Evolutionary conservation across 1,284 basidiomycete genomes (phyloP), one percentile per base, ranked within the genome.

Genomic region (Mrakiaceae sp.): DNA sequence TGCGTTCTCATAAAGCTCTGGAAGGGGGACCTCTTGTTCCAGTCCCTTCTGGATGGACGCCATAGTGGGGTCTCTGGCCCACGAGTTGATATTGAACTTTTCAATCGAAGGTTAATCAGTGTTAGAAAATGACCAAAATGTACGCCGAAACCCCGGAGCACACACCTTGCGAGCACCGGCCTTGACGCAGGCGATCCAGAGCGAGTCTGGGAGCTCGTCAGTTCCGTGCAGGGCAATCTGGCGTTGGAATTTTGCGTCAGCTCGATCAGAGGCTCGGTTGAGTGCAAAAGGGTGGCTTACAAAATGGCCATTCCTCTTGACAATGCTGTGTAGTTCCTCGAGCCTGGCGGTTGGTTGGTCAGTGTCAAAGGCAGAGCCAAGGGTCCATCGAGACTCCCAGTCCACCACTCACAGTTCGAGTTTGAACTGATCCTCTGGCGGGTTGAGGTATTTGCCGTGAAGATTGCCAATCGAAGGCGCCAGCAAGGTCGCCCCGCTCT

Each of bases 401-500:
- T 52, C 6, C 9, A 9, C 5, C 6, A 56, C 54, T 7, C 11
- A 56, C 55, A 66, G 49, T 5, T 66, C 60, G 55, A 57, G 55
- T 43, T 57, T 57, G 49, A 62, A 63, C 49, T 54, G 60, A 49
- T 55, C 42, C n/a, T 66, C 55, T n/a, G 64, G 64, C 51, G 54
- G 64, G n/a, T 48, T 27, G 46, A 66, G 49, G 61, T 66, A 66
- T n/a, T 52, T 9, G 16, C 64, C 78, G 70, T 79, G 78, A 40
- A 78, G 72, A 72, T 79, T 79, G 39, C 78, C 78, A 63, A 78
- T 77, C 49, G 71, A 75, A 7, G 78, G 78, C n/a, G 78, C 78
- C 43, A 79, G 74, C 66, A 79, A 74, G 64, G 77, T 71, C 0
- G 76, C 78, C 39, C 76, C 77, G 12, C 77, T 76, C 70, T 70